Conservation (phyloP, 371 early-diverging fungal species). For the Mucor ambiguus region DNA sequence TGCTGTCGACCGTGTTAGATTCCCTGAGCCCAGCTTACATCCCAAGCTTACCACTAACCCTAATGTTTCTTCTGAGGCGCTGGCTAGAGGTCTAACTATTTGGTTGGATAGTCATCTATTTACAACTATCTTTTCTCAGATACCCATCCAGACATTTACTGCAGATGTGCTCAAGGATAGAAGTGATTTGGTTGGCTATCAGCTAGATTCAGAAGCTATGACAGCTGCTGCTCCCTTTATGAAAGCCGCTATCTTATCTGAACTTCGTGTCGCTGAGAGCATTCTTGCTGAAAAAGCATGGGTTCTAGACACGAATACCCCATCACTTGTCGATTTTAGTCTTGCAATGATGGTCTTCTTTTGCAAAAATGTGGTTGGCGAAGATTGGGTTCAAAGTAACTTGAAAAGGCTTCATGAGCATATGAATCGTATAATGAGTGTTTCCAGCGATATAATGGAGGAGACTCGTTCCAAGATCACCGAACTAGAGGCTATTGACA, state of each 20-base stretch:
- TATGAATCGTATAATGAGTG: constrained; percentile 28
- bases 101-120: background rate
- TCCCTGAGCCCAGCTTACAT: constrained; percentile 19
- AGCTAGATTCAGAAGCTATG: constrained; percentile 4
- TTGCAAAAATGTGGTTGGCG: background rate
- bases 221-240: constrained; percentile 16
- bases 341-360: constrained; percentile 19
- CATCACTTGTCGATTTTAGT: constrained; percentile 12
- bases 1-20: background rate
- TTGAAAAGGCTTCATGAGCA: constrained; percentile 25
- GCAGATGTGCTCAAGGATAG: constrained; percentile 24
- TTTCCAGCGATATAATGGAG: constrained; percentile 18
- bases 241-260: constrained; percentile 9
- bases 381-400: constrained; percentile 10
- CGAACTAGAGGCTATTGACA: constrained; percentile 19
- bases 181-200: constrained; percentile 6
- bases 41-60: constrained; percentile 2
- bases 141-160: constrained; percentile 9
- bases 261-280: constrained; percentile 8
- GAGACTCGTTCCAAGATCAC: background rate
- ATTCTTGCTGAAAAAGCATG: constrained; percentile 12
- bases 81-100: background rate
- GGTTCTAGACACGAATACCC: constrained; percentile 18
- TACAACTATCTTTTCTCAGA: constrained; percentile 9
- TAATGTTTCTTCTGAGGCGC: constrained; percentile 2